phyloP scores from a whole-genome alignment of 2,329 filamentous ascomycete species.

The Acrocalymma vagum region DNA sequence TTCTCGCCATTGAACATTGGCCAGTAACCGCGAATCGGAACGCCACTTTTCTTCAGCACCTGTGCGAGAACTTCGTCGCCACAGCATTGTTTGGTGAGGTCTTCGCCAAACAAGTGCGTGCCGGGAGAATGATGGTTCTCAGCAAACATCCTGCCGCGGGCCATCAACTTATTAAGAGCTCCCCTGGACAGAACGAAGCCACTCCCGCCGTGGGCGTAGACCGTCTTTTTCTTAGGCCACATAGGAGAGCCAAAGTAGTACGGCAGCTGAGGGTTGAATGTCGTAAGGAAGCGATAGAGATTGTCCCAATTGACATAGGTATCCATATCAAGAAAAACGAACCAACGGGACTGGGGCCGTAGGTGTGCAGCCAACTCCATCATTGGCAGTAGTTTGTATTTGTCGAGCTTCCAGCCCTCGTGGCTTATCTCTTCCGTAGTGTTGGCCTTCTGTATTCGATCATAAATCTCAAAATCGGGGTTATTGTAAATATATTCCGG shows the following conservation, averaged over 20 bases:
- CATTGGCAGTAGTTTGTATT: conserved; percentile 67
- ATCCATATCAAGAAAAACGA: conserved; percentile 48
- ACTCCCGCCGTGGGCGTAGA: conserved; percentile 54
- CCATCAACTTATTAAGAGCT: conserved; percentile 56
- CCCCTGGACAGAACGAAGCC: conserved; percentile 56
- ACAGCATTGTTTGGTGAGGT: conserved; percentile 45
- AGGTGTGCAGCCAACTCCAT: conserved; percentile 57
- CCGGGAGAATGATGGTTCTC: conserved; percentile 41
- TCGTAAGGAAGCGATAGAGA: conserved; percentile 49
- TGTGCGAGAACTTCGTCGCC: conserved; percentile 49
- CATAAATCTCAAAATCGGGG: conserved; percentile 62
- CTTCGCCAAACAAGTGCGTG: conserved; percentile 46
- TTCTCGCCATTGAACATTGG: conserved; percentile 57
- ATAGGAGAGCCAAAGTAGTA: conserved; percentile 53
- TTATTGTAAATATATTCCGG: conserved; percentile 51
- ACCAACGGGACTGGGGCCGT: conserved; percentile 43
- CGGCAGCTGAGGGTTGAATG: conserved; percentile 44
- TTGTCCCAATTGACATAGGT: conserved; percentile 50
- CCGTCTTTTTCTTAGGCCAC: conserved; percentile 39
- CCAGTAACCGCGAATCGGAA: conserved; percentile 48
- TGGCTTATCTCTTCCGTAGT: conserved; percentile 53
- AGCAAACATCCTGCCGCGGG: conserved; percentile 47
- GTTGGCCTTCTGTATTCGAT: conserved; percentile 51
- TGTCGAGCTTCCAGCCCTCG: conserved; percentile 64
- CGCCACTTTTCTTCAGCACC: conserved; percentile 46